phyloP scores from a whole-genome alignment of 106 monocot genomes.

The Dendrobium catenatum region DNA sequence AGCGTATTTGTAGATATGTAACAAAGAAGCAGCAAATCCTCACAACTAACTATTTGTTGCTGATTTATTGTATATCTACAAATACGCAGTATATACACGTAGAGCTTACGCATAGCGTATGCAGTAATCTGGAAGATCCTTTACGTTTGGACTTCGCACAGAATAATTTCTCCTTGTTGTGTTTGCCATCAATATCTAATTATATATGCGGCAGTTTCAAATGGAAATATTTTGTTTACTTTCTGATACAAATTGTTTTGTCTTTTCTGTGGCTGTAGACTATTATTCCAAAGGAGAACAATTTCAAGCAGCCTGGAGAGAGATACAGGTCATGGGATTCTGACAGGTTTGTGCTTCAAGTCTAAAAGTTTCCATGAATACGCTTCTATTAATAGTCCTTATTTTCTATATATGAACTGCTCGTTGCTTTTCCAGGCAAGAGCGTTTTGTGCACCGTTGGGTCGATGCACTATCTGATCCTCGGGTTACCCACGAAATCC shows the following conservation, averaged over 20 bases:
- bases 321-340: slow-evolving; percentile 82
- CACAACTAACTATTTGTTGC: too few relatives aligned
- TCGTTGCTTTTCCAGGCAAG: slow-evolving; percentile 31
- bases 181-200: too few relatives aligned
- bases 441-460: slow-evolving; percentile 53
- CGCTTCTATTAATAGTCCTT: background rate
- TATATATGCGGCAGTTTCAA: too few relatives aligned
- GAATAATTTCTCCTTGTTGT: too few relatives aligned
- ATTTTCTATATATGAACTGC: background rate
- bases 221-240: too few relatives aligned
- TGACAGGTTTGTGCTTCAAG: slow-evolving; percentile 40
- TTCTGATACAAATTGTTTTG: background rate
- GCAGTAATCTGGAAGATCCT: too few relatives aligned
- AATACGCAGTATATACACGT: too few relatives aligned
- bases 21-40: too few relatives aligned
- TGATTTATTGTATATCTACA: too few relatives aligned
- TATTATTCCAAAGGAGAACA: slow-evolving; percentile 80
- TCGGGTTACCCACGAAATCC: slow-evolving; percentile 53
- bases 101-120: too few relatives aligned
- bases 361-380: background rate
- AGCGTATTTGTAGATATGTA: too few relatives aligned
- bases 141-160: too few relatives aligned
- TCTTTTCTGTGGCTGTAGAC: slow-evolving; percentile 23
- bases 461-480: slow-evolving; percentile 54
- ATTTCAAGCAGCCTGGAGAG: slow-evolving; percentile 99